Conservation (phyloP, 2,329 filamentous ascomycete genomes). For the Colletotrichum plurivorum region DNA sequence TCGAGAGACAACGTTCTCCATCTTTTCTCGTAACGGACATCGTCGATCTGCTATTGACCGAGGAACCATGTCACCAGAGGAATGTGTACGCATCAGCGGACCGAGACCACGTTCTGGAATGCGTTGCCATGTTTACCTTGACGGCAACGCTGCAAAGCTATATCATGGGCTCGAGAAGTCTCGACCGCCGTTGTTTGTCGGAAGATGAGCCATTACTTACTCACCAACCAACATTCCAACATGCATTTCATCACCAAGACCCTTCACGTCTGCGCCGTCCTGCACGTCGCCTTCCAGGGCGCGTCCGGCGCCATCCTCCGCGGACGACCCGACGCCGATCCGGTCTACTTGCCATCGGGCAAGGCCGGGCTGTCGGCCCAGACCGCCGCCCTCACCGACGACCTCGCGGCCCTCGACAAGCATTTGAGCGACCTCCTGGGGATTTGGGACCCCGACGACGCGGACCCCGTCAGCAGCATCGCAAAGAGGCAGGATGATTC, state of each 20-base stretch:
- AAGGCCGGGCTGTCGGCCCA: slow-evolving; percentile 12
- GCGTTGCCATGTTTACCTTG: slow-evolving; percentile 35
- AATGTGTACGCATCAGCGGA: slow-evolving; percentile 34
- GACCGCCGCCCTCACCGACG: slow-evolving; percentile 9
- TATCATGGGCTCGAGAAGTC: slow-evolving; percentile 40
- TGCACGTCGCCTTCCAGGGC: slow-evolving; percentile 37
- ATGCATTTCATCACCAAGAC: slow-evolving; percentile 40
- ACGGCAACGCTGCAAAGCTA: slow-evolving; percentile 23
- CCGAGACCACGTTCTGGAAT: slow-evolving; percentile 29
- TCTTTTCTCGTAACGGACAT: slow-evolving; percentile 4
- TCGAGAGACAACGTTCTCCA: slow-evolving; percentile 10
- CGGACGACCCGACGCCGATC: slow-evolving; percentile 25
- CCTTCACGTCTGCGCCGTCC: slow-evolving; percentile 18
- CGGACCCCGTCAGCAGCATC: slow-evolving; percentile 2
- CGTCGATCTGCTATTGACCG: slow-evolving; percentile 22
- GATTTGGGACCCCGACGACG: slow-evolving; percentile 12
- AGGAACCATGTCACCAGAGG: slow-evolving; percentile 24
- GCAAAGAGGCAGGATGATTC: slow-evolving; percentile 22
- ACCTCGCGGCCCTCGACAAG: slow-evolving; percentile 29
- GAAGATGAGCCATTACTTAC: neutral
- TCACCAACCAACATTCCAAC: slow-evolving; percentile 20
- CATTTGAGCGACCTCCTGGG: slow-evolving; percentile 27
- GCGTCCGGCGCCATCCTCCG: slow-evolving; percentile 39
- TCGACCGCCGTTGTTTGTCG: slow-evolving; percentile 13
- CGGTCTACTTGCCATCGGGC: slow-evolving; percentile 15